Evolutionary conservation across 2,329 filamentous ascomycete species (phyloP), one percentile per base, ranked within the genome.

Genomic region (Colletotrichum neosansevieriae): DNA sequence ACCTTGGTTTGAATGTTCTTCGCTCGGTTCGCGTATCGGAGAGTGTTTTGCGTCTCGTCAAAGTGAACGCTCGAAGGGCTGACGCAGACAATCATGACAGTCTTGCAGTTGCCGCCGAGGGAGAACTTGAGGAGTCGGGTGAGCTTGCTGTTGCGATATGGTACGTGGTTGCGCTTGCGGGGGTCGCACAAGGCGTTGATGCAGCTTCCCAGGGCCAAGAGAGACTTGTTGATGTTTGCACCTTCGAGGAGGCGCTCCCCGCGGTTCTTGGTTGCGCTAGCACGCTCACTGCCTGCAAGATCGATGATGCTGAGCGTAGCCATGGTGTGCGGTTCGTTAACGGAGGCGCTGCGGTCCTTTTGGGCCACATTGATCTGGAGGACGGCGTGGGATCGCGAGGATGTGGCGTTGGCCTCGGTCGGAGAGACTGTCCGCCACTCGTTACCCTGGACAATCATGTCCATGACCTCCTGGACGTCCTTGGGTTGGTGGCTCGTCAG

Each of bases 1-100:
- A 98, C 94, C 85, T 99, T 99, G 67, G 96, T 99, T 82, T 98
- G 97, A 77, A 99, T 99, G 76, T 99, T 99, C 88, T 99, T 99
- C 67, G 96, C 96, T 73, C 96, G 88, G 79, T 99, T 98, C 57
- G 96, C 96, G 76, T 99, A 99, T 74, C 97, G 92, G 17, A 99
- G 85, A 0, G 96, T 99, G 79, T 99, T 99, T 75, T 99, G 96
- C 0, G 95, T 98, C 81, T 99, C 96, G 79, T 99, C 96, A 74
- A 96, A 99, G 80, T 99, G 96, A 5, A 93, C 92, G 75, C 96
- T 98, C 1, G 94, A 98, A 1, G 96, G 96, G 73, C 94, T 98
- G 61, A 99, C 93, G 75, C 96, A 99, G 29, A 99, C 96, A 78
- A 99, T 98, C 96, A 99, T 99, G 78, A 99, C 96, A 0, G 96